These are phyloP conservation scores for Fusarium temperatum DNA, from an alignment of 2,329 filamentous ascomycete species.

Conservation along the genomic window DNA sequence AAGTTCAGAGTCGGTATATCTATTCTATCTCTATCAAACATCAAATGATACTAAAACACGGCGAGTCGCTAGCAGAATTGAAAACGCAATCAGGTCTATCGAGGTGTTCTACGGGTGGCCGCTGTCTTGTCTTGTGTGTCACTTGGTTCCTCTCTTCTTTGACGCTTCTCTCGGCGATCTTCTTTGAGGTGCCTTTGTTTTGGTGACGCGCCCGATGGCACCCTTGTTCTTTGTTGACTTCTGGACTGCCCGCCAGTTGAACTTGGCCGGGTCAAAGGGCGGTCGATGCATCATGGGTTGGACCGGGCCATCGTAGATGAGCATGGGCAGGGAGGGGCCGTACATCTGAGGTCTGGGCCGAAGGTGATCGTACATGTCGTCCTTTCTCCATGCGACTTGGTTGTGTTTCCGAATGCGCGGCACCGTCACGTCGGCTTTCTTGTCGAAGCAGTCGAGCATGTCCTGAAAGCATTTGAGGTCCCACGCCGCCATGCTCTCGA, in stretches of 20 bases:
- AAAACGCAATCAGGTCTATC: background rate
- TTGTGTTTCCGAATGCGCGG: too few species aligned
- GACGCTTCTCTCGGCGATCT: background rate
- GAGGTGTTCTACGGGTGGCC: background rate
- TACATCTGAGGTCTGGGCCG: background rate
- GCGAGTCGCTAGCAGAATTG: background rate
- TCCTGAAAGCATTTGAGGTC: too few species aligned
- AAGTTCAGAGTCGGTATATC: background rate
- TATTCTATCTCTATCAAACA: background rate
- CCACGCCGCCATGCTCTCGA: too few species aligned
- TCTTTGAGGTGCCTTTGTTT: background rate
- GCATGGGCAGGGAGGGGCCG: background rate
- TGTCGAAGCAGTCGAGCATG: too few species aligned
- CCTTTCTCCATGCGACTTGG: too few species aligned
- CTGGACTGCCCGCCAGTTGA: slow-evolving; percentile 4
- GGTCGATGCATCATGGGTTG: background rate
- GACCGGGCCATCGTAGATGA: background rate
- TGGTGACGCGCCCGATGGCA: background rate
- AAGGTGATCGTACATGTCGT: background rate
- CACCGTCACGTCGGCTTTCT: too few species aligned
- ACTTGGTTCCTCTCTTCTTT: background rate
- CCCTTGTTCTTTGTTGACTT: background rate
- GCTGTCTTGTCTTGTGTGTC: background rate
- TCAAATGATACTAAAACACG: background rate
- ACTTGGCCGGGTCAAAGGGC: slow-evolving; percentile 3